These are phyloP conservation scores for Dicorynia guianensis DNA, from an alignment of 306 rosid species.

Conservation along the genomic window DNA sequence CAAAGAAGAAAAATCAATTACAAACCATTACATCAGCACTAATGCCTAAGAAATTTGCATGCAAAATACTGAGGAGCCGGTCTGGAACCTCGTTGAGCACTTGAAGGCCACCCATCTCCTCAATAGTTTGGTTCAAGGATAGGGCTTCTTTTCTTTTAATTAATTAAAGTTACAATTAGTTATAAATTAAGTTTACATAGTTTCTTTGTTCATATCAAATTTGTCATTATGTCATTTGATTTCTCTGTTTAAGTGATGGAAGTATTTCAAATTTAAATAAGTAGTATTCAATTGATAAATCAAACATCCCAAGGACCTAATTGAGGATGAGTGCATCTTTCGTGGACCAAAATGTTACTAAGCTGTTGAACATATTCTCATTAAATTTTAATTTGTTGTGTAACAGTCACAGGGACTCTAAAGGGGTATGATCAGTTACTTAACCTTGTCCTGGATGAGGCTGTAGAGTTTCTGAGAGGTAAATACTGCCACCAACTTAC, in stretches of 20 bases:
- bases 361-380: not conserved
- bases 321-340: too few species aligned
- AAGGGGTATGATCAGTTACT: slow-evolving; percentile 97
- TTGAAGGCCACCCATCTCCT: too few species aligned
- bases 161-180: not conserved
- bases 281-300: not conserved
- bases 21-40: too few species aligned
- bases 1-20: too few species aligned
- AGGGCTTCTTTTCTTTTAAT: not conserved
- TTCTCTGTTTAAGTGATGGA: not conserved
- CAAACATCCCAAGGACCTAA: not conserved
- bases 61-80: too few species aligned
- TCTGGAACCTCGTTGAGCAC: too few species aligned
- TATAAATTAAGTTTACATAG: not conserved
- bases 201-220: not conserved
- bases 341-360: not conserved
- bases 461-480: slow-evolving; percentile 93
- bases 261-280: not conserved
- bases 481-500: slow-evolving; percentile 10
- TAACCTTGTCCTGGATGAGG: slow-evolving; percentile 94
- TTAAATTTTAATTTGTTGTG: slow-evolving; percentile 29
- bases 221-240: not conserved
- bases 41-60: too few species aligned
- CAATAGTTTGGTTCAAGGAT: not conserved
- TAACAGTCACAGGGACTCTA: slow-evolving; percentile 85